Evolutionary conservation across 2,329 filamentous ascomycete species (phyloP).

Genomic region (Fusarium sp.): DNA sequence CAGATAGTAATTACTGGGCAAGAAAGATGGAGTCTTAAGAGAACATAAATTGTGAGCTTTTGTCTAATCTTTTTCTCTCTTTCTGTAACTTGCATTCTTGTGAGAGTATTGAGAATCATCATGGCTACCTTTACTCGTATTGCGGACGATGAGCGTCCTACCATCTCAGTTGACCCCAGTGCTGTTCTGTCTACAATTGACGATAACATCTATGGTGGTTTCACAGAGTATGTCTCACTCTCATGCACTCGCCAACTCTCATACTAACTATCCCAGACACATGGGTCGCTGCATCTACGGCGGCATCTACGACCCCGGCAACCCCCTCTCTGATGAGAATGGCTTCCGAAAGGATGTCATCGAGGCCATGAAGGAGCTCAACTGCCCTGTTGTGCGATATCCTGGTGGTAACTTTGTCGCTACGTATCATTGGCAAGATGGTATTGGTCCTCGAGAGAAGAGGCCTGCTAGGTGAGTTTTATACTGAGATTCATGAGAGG

Average conservation of each 20-base stretch:
- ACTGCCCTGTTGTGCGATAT: conserved; percentile 82
- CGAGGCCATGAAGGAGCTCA: conserved; percentile 76
- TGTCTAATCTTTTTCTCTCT: background rate
- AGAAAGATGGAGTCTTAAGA: background rate
- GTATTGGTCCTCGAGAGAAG: conserved; percentile 78
- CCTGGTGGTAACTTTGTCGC: conserved; percentile 88
- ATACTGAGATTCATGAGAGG: too few species aligned
- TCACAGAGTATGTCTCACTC: conserved; percentile 74
- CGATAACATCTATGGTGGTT: conserved; percentile 84
- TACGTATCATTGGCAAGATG: conserved; percentile 88
- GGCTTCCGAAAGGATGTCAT: conserved; percentile 86
- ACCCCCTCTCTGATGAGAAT: conserved; percentile 76
- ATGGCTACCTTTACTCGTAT: conserved; percentile 83
- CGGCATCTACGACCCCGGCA: conserved; percentile 84
- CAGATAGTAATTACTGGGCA: background rate
- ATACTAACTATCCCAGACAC: conserved; percentile 64
- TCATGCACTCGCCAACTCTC: background rate
- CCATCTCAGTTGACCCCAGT: conserved; percentile 73
- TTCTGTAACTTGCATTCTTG: background rate
- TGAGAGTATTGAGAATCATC: background rate
- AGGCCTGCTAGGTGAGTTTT: conserved; percentile 62
- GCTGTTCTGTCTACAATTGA: conserved; percentile 79
- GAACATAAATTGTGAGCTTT: conserved; percentile 9
- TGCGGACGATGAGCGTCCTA: conserved; percentile 68
- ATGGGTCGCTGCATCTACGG: conserved; percentile 92